phyloP scores from a whole-genome alignment of 2,329 filamentous ascomycete species.

The Cryphonectria carpinicola region DNA sequence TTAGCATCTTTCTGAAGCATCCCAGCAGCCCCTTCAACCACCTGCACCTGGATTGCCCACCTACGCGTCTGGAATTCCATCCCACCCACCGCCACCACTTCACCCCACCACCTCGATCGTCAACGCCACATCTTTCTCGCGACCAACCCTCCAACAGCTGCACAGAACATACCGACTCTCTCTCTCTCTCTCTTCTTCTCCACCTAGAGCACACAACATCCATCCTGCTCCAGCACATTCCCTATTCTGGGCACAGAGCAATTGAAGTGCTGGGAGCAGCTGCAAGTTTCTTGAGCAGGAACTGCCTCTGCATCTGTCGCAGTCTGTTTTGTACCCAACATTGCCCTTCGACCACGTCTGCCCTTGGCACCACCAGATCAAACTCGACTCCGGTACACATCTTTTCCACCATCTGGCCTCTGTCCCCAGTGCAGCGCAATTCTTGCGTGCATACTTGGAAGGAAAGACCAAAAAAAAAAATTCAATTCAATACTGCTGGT shows the following conservation, averaged over 20 bases:
- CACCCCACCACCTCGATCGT: constrained; percentile 3
- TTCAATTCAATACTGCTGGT: neutral
- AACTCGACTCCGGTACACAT: neutral
- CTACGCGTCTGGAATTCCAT: neutral
- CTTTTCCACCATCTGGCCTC: neutral
- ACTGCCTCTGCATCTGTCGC: neutral
- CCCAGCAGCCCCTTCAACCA: neutral
- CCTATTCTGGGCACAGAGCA: neutral
- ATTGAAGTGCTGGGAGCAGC: neutral
- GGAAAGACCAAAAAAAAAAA: too few relatives aligned
- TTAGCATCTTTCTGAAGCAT: neutral
- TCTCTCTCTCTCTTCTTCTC: neutral
- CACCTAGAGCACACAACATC: neutral
- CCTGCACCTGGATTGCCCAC: neutral
- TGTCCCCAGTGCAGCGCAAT: neutral
- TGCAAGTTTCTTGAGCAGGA: neutral
- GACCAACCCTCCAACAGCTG: neutral
- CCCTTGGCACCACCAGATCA: constrained; percentile 4
- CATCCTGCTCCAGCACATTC: neutral
- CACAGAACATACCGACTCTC: neutral
- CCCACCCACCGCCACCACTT: constrained; percentile 1
- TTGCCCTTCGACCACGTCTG: neutral
- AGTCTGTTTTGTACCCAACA: neutral
- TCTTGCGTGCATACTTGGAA: neutral
- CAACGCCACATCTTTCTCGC: neutral